phyloP scores from a whole-genome alignment of 768 basidiomycete species.

The Multifurca ochricompacta region DNA sequence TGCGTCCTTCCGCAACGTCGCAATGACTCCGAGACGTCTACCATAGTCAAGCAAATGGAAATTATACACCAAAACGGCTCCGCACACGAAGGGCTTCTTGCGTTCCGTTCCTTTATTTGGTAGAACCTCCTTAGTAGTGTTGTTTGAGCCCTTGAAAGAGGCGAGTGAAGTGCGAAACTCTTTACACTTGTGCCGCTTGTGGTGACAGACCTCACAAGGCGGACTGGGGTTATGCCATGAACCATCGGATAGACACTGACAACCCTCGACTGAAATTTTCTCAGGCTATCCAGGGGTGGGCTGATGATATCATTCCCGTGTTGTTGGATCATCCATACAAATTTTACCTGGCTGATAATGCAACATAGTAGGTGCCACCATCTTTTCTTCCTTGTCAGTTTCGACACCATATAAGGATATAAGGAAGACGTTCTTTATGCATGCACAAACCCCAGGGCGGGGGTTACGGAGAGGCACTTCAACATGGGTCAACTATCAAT shows the following conservation, averaged over 20 bases:
- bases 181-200: no score
- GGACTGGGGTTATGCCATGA: neutral
- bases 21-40: neutral
- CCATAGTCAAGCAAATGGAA: slow-evolving; percentile 1
- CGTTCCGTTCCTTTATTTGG: slow-evolving; percentile 3
- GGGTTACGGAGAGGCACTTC: slow-evolving; percentile 77
- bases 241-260: neutral
- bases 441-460: slow-evolving; percentile 71
- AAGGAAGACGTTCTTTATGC: slow-evolving; percentile 80
- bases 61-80: slow-evolving; percentile 30
- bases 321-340: neutral
- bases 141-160: neutral
- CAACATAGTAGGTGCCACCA: slow-evolving; percentile 7
- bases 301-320: slow-evolving; percentile 33
- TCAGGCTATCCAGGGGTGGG: neutral
- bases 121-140: neutral
- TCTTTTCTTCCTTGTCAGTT: neutral
- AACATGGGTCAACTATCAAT: slow-evolving; percentile 30
- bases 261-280: slow-evolving; percentile 9
- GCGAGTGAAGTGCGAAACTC: neutral
- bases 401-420: slow-evolving; percentile 42
- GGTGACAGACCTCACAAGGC: neutral
- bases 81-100: slow-evolving; percentile 26
- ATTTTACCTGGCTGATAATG: neutral
- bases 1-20: neutral